Evolutionary conservation across 1,284 basidiomycete genomes (phyloP), one percentile per base, ranked within the genome.

Genomic region (Apiotrichum veenhuisii): DNA sequence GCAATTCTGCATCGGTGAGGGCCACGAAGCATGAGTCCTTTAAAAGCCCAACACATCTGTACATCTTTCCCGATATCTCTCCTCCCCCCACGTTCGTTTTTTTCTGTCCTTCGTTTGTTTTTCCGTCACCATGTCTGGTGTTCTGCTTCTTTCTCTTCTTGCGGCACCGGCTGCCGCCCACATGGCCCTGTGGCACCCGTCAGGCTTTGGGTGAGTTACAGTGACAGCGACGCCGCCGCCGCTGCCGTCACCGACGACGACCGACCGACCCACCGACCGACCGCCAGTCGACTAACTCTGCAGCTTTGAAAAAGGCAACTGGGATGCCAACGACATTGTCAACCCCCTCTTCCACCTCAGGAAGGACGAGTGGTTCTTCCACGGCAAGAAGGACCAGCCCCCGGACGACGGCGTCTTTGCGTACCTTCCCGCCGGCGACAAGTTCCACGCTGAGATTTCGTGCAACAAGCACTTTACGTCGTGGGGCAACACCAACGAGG

Each of bases 291-390:
- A 12, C 30, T 30, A 30, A 30, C 30, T n/a, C 30, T 30, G 30
- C 12, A 30, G 30, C 30, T 30, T 30, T 12, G 7, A 30, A 12
- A 30, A 30, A 12, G 30, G 30, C 12, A 30, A 30, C 30, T 30
- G 30, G 30, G 30, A 30, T 30, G 30, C 30, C 7, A 7, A 5
- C 30, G 30, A 30, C 30, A 30, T 30, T 30, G 30, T 30, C 7
- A 76, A 79, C 5, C 86, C 86, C 2, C 78, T 87, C 9, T 78
- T 76, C 42, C 67, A 82, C 66, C 74, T 80, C 65, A 66, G 80
- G 3, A 87, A 87, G 68, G 62, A 80, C 26, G 68, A 85, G 59
- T 88, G 86, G 87, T 88, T 86, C 86, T 84, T 87, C 74, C 75
- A 76, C 58, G 72, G 68, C 17, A 64, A 70, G 49, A 71, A 70